Evolutionary conservation across 345 rosid species (phyloP).

Genomic region (Aethionema arabicum): DNA sequence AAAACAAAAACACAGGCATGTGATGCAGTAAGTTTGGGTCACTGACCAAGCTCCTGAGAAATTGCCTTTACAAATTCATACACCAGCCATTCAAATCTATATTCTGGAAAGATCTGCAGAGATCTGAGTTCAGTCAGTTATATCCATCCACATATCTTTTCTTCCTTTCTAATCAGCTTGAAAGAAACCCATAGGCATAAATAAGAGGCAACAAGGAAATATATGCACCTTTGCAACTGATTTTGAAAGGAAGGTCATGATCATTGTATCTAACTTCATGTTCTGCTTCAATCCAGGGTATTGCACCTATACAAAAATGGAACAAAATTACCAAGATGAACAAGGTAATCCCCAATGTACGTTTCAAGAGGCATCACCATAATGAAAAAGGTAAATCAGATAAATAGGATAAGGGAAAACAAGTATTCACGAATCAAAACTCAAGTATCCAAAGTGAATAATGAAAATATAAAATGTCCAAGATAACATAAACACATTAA

Average conservation of each 20-base stretch:
- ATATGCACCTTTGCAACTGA: slow-evolving; percentile 55
- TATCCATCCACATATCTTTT: slow-evolving; percentile 1
- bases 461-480: slow-evolving; percentile 17
- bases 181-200: slow-evolving; percentile 11
- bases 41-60: slow-evolving; percentile 82
- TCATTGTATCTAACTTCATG: slow-evolving; percentile 70
- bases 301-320: slow-evolving; percentile 52
- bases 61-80: slow-evolving; percentile 62
- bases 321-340: neutral
- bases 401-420: neutral
- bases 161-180: slow-evolving; percentile 12
- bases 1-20: slow-evolving; percentile 2
- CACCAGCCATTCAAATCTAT: slow-evolving; percentile 79
- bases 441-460: slow-evolving; percentile 10
- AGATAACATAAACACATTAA: slow-evolving; percentile 11
- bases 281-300: slow-evolving; percentile 76
- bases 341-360: neutral
- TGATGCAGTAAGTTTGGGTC: slow-evolving; percentile 15
- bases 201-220: slow-evolving; percentile 10
- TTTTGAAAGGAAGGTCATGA: slow-evolving; percentile 76
- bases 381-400: neutral
- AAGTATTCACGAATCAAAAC: neutral
- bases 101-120: slow-evolving; percentile 74
- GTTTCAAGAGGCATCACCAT: neutral
- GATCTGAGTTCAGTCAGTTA: slow-evolving; percentile 5